These are phyloP conservation scores for Myxozyma melibiosi DNA, from an alignment of 805 yeast species.

Conservation along the genomic window DNA sequence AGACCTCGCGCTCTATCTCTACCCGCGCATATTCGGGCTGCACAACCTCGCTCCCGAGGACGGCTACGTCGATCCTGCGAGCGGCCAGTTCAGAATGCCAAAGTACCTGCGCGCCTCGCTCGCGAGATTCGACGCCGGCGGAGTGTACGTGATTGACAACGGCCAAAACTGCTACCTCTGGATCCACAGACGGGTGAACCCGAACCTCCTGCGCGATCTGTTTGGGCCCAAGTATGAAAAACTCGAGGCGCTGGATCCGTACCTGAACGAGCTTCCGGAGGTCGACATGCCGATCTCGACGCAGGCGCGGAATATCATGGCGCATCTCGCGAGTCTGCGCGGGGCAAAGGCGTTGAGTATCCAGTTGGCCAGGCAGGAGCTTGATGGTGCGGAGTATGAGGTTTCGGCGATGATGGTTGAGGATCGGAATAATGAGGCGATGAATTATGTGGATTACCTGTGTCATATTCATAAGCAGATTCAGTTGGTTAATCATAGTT, in stretches of 20 bases:
- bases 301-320: slow-evolving; percentile 66
- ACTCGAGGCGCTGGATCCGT: slow-evolving; percentile 52
- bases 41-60: slow-evolving; percentile 66
- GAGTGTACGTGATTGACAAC: slow-evolving; percentile 76
- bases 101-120: slow-evolving; percentile 51
- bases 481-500: slow-evolving; percentile 32
- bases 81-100: slow-evolving; percentile 53
- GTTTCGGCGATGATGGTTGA: slow-evolving; percentile 70
- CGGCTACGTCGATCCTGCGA: slow-evolving; percentile 45
- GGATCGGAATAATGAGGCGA: slow-evolving; percentile 60
- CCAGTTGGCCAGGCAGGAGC: slow-evolving; percentile 63
- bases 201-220: slow-evolving; percentile 68
- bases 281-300: slow-evolving; percentile 67
- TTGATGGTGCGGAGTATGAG: slow-evolving; percentile 60
- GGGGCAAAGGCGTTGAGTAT: slow-evolving; percentile 51
- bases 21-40: slow-evolving; percentile 77
- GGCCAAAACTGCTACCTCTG: slow-evolving; percentile 62
- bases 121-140: slow-evolving; percentile 56
- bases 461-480: slow-evolving; percentile 62
- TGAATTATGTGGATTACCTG: slow-evolving; percentile 69
- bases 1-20: slow-evolving; percentile 63
- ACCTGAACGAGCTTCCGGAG: slow-evolving; percentile 65
- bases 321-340: slow-evolving; percentile 52
- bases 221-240: slow-evolving; percentile 58
- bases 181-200: slow-evolving; percentile 70